Percentiles rank a stretch among this genome's conserved stretches.
These are phyloP conservation scores for Boletus mariae DNA, from an alignment of 1,284 basidiomycete genomes.

Conservation along the genomic window DNA sequence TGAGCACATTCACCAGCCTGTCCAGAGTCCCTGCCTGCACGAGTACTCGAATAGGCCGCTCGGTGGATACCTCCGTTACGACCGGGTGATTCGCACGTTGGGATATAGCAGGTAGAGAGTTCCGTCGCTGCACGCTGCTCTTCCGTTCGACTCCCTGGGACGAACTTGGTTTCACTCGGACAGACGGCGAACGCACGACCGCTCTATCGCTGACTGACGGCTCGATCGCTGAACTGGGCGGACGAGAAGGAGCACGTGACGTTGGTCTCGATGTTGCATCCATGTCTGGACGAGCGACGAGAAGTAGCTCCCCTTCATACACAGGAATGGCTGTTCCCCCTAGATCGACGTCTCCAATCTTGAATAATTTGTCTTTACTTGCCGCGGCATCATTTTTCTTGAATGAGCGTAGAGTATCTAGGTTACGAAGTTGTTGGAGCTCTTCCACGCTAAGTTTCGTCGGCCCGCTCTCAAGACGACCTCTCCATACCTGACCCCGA, in stretches of 20 bases:
- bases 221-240: conserved; percentile 57
- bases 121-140: conserved; percentile 67
- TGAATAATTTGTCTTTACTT: conserved; percentile 29
- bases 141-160: conserved; percentile 69
- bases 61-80: conserved; percentile 54
- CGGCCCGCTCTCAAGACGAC: conserved; percentile 59
- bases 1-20: conserved; percentile 66
- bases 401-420: conserved; percentile 33
- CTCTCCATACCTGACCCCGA: conserved; percentile 55
- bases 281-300: conserved; percentile 52
- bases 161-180: conserved; percentile 67
- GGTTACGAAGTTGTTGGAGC: conserved; percentile 46
- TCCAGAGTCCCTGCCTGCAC: conserved; percentile 76
- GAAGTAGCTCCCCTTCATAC: conserved; percentile 67
- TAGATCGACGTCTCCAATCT: conserved; percentile 45
- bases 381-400: conserved; percentile 13
- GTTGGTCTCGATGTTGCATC: conserved; percentile 53
- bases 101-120: conserved; percentile 72
- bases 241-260: conserved; percentile 58
- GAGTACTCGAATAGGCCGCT: conserved; percentile 66
- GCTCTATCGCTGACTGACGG: conserved; percentile 36
- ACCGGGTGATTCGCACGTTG: conserved; percentile 54
- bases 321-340: conserved; percentile 69
- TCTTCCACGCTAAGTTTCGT: conserved; percentile 49
- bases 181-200: conserved; percentile 60